Evolutionary conservation across 2,329 filamentous ascomycete species (phyloP).

Genomic region (Xylariaceae sp.): DNA sequence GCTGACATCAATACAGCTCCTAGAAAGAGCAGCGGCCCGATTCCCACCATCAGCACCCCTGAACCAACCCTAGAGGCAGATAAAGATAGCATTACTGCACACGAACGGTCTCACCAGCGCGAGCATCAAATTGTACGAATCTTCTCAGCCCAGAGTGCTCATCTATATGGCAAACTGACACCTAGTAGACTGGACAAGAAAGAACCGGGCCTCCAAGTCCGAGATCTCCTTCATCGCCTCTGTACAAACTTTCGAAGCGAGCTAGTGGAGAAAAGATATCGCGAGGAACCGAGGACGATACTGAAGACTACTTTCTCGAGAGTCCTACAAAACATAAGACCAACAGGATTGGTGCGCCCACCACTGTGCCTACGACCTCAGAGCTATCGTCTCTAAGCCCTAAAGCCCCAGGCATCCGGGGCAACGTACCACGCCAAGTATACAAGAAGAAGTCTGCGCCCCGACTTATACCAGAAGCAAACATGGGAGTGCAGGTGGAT

Average conservation of each 20-base stretch:
- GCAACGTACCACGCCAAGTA: slow-evolving; percentile 8
- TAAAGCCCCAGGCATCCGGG: slow-evolving; percentile 3
- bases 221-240: slow-evolving; percentile 10
- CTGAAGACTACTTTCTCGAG: slow-evolving; percentile 4
- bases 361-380: slow-evolving; percentile 1
- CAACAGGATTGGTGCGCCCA: slow-evolving; percentile 10
- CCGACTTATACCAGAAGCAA: slow-evolving; percentile 3
- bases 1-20: slow-evolving; percentile 17
- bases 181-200: slow-evolving; percentile 20
- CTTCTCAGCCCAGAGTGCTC: neutral
- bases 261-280: slow-evolving; percentile 6
- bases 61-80: slow-evolving; percentile 8
- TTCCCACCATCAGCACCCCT: slow-evolving; percentile 5
- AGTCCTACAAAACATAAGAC: slow-evolving; percentile 9
- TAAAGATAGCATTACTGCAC: slow-evolving; percentile 4
- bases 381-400: slow-evolving; percentile 17
- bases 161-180: slow-evolving; percentile 3
- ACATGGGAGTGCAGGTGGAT: slow-evolving; percentile 15
- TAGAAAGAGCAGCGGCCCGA: slow-evolving; percentile 16
- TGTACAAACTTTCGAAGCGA: too few relatives aligned
- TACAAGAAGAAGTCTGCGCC: slow-evolving; percentile 8
- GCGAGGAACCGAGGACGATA: slow-evolving; percentile 11
- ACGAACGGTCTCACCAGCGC: slow-evolving; percentile 15
- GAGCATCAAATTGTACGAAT: slow-evolving; percentile 18
- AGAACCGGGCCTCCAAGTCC: slow-evolving; percentile 16